Base-by-base conservation (phyloP, 2,329 filamentous ascomycete species). In the Ceratocystis alfenasii region DNA sequence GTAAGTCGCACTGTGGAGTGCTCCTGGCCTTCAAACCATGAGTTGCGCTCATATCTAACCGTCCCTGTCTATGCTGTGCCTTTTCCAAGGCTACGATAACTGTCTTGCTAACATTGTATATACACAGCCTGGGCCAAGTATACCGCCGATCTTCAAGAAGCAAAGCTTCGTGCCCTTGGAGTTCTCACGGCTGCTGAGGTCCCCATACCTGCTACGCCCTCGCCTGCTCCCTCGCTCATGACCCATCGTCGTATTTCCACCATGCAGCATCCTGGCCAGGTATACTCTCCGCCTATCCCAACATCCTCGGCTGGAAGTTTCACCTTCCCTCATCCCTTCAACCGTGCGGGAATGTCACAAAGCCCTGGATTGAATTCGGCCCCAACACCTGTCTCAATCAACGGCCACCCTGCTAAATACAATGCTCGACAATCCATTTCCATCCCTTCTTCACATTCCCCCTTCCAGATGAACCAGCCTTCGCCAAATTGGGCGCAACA, bases 111-210 rank as follows among this genome's bases (percentile, higher is more conserved):
- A 68, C 63, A 59, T 4, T 28, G 5, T 55, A 50, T n/a, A 4
- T 57, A 41, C 36, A 12, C 10, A 80, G 80, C 81, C 0, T 85
- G 83, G 83, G 87, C 90, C 72, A 80, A 85, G 30, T 96, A 97
- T 74, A 88, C 92, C 67, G 83, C 88, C 65, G 87, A 88, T 70
- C 78, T 97, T 45, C 86, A 89, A 70, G 94, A 99, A 77, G 90
- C 93, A 68, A 99, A 96, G 76, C 80, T 99, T 64, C 86, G 91
- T 68, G 92, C 93, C 63, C 81, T 99, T 65, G 94, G 94, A 69
- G 94, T 97, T 12, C 91, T 85, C 20, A 81, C 89, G 68, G 89
- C 86, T 45, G 85, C 87, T 62, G 87, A 90, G 5, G 89, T 94
- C 63, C 83, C 85, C 10, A 76, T 78, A 33, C 77, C 82, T 68